Conservation (phyloP, 148 eudicot genomes). For the Dysphania ambrosioides region DNA sequence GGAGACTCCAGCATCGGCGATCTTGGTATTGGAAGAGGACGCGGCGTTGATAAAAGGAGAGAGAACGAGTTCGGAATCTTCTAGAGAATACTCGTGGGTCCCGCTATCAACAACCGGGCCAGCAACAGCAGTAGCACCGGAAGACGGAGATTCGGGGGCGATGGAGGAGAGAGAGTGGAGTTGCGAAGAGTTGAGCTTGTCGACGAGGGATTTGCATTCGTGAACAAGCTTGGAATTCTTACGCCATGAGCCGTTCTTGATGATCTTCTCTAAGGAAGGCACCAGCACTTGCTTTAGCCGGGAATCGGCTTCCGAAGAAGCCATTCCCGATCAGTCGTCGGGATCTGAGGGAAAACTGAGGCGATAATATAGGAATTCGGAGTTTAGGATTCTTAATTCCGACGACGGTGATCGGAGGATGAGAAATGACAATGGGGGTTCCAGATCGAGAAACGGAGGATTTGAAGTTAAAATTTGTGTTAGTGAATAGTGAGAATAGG, state of each 20-base stretch:
- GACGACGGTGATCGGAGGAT: slow-evolving; percentile 3
- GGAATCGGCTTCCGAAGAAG: slow-evolving; percentile 95
- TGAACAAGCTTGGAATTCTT: slow-evolving; percentile 74
- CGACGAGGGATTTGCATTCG: slow-evolving; percentile 67
- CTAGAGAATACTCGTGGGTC: slow-evolving; percentile 41
- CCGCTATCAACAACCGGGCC: slow-evolving; percentile 63
- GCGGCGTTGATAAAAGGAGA: slow-evolving; percentile 59
- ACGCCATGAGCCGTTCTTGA: slow-evolving; percentile 87
- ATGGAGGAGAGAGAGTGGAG: slow-evolving; percentile 21
- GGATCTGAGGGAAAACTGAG: slow-evolving; percentile 6
- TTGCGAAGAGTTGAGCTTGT: slow-evolving; percentile 37
- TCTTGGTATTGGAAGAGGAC: slow-evolving; percentile 50
- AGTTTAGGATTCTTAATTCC: not conserved
- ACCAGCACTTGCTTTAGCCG: slow-evolving; percentile 54
- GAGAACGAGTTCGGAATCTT: slow-evolving; percentile 67
- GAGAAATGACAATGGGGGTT: not conserved
- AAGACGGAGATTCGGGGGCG: slow-evolving; percentile 29
- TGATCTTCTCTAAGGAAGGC: slow-evolving; percentile 72
- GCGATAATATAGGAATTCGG: not conserved
- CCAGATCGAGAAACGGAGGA: slow-evolving; percentile 4
- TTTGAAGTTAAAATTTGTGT: not conserved
- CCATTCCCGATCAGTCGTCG: slow-evolving; percentile 49
- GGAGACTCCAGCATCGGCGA: slow-evolving; percentile 64
- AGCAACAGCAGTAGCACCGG: not conserved
- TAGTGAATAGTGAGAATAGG: not conserved